Percentiles rank a stretch among this genome's conserved stretches.
Conservation (phyloP, 1,284 basidiomycete genomes). For the Ustilago tritici region DNA sequence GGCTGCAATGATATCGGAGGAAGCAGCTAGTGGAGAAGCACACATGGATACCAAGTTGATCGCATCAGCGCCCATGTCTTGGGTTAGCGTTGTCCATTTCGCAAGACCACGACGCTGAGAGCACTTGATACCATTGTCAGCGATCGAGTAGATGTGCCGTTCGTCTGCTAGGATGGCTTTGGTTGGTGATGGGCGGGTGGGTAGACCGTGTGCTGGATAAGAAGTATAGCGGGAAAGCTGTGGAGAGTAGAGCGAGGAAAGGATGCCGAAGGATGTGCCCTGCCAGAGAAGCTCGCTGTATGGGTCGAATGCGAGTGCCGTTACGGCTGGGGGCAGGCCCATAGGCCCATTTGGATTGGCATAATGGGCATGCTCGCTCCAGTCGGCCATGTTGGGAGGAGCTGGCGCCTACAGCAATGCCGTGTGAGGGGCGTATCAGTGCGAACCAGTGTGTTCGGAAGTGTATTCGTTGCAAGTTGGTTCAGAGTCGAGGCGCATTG, state of each 20-base stretch:
- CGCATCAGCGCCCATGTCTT: conserved; percentile 35
- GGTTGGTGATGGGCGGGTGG: conserved; percentile 72
- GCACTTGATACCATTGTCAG: conserved; percentile 69
- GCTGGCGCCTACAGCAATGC: conserved; percentile 4
- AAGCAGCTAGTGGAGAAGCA: conserved; percentile 57
- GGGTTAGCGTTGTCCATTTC: conserved; percentile 64
- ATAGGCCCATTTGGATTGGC: conserved; percentile 56
- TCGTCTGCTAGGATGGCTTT: conserved; percentile 69
- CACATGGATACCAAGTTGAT: conserved; percentile 64
- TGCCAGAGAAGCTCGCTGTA: conserved; percentile 90
- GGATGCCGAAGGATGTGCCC: conserved; percentile 80
- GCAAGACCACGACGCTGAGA: conserved; percentile 69
- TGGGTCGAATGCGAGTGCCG: conserved; percentile 82
- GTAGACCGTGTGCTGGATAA: conserved; percentile 72
- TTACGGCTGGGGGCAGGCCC: conserved; percentile 59
- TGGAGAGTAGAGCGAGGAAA: conserved; percentile 80
- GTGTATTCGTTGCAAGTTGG: not conserved
- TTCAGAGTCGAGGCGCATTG: not conserved
- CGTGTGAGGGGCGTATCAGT: not conserved
- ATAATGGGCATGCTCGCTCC: conserved; percentile 64
- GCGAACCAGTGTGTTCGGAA: not conserved
- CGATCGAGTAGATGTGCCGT: conserved; percentile 68
- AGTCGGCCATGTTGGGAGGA: conserved; percentile 56
- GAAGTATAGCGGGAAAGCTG: conserved; percentile 75
- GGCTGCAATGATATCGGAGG: conserved; percentile 64